phyloP scores from a whole-genome alignment of 345 rosid genomes.

The Kernera saxatilis region DNA sequence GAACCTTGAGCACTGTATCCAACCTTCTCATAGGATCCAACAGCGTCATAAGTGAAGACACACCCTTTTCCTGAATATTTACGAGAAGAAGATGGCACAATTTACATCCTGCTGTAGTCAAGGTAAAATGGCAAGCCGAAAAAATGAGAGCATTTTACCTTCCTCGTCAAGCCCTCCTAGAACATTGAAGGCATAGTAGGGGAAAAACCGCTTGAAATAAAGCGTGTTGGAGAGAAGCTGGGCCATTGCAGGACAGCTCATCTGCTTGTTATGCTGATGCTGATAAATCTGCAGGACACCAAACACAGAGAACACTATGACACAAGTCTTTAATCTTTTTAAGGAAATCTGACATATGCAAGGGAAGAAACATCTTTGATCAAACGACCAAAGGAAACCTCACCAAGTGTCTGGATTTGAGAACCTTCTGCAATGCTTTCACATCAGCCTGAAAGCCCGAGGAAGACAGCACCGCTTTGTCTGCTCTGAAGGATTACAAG shows the following conservation, averaged over 20 bases:
- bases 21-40: slow-evolving; percentile 97
- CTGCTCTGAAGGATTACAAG: slow-evolving; percentile 49
- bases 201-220: slow-evolving; percentile 95
- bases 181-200: slow-evolving; percentile 92
- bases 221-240: slow-evolving; percentile 96
- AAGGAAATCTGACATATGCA: background rate
- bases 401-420: slow-evolving; percentile 88
- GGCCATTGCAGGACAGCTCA: slow-evolving; percentile 97
- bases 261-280: slow-evolving; percentile 97
- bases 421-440: slow-evolving; percentile 78
- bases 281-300: slow-evolving; percentile 61
- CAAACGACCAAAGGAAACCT: slow-evolving; percentile 27
- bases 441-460: slow-evolving; percentile 99
- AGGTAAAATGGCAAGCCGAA: background rate
- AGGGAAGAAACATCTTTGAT: background rate
- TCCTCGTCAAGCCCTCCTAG: slow-evolving; percentile 92
- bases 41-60: slow-evolving; percentile 94
- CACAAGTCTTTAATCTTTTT: background rate
- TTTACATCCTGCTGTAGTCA: background rate
- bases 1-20: slow-evolving; percentile 97
- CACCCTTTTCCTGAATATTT: slow-evolving; percentile 72
- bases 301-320: slow-evolving; percentile 1
- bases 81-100: background rate
- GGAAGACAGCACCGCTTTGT: slow-evolving; percentile 77
- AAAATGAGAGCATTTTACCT: slow-evolving; percentile 39